phyloP scores from a whole-genome alignment of 2,329 filamentous ascomycete genomes.

The Elsinoe ampelina region DNA sequence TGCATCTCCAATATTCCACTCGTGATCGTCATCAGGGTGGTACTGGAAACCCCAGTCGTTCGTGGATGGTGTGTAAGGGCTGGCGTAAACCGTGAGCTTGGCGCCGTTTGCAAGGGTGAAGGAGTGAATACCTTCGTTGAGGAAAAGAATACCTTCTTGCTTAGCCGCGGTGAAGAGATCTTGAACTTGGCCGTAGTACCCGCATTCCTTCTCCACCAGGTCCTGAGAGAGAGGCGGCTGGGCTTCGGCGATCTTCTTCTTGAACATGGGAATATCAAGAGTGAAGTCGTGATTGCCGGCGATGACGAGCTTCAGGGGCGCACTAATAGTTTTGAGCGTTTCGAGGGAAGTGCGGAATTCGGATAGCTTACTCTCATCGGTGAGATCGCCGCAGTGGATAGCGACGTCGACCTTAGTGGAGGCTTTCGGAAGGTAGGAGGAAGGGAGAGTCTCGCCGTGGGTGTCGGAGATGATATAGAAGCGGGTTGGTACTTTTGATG shows the following conservation, averaged over 20 bases:
- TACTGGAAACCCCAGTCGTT: conserved; percentile 48
- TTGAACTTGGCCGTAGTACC: conserved; percentile 26
- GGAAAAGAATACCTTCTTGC: conserved; percentile 13
- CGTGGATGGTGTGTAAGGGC: conserved; percentile 48
- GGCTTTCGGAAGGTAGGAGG: conserved; percentile 12
- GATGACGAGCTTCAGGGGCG: conserved; percentile 30
- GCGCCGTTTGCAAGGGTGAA: conserved; percentile 43
- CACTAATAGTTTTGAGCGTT: conserved; percentile 23
- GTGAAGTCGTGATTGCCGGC: conserved; percentile 31
- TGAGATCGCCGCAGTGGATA: conserved; percentile 35
- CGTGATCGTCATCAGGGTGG: conserved; percentile 38
- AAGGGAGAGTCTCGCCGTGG: conserved; percentile 25
- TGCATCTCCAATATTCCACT: conserved; percentile 21
- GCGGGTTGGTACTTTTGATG: conserved; percentile 27
- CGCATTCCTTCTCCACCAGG: conserved; percentile 31
- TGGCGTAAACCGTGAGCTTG: conserved; percentile 43
- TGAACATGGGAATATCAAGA: conserved; percentile 28
- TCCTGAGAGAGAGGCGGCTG: conserved; percentile 22
- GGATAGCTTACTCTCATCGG: conserved; percentile 23
- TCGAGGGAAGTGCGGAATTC: conserved; percentile 26
- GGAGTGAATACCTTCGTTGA: conserved; percentile 44
- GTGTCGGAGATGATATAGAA: conserved; percentile 39
- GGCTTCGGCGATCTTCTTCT: conserved; percentile 26
- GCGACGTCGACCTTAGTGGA: conserved; percentile 26
- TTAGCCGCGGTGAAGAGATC: conserved; percentile 19